A percentile compares a stretch with the other conserved stretches of the same genome.
Conservation (phyloP, 768 basidiomycete genomes). For the Mycena indigotica region DNA sequence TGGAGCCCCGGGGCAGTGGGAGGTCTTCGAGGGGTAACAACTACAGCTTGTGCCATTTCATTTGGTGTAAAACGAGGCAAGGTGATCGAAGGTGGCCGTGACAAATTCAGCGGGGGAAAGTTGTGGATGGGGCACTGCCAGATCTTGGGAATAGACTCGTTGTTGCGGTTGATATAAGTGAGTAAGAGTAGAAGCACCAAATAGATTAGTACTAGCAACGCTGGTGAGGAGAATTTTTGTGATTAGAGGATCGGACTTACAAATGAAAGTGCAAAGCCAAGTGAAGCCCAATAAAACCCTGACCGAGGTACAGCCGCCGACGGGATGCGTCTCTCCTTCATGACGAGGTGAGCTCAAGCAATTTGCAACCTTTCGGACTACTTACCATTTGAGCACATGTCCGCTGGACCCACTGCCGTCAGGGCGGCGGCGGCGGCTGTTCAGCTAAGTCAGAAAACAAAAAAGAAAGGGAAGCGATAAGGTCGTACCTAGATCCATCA, state of each 20-base stretch:
- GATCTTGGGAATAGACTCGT: conserved; percentile 17
- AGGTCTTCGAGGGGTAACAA: conserved; percentile 10
- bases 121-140: conserved; percentile 21
- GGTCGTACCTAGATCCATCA: conserved; percentile 57
- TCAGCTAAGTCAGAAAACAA: not conserved
- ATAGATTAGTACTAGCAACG: conserved; percentile 17
- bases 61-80: conserved; percentile 14
- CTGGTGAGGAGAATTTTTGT: not conserved
- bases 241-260: conserved; percentile 28
- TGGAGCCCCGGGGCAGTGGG: conserved; percentile 12
- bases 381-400: conserved; percentile 34
- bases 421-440: conserved; percentile 57
- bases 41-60: conserved; percentile 5
- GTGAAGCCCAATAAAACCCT: conserved; percentile 60
- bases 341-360: not conserved
- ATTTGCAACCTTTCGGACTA: not conserved
- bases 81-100: not conserved
- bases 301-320: conserved; percentile 51
- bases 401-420: conserved; percentile 39
- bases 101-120: conserved; percentile 15
- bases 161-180: conserved; percentile 11
- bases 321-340: conserved; percentile 1
- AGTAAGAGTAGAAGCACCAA: conserved; percentile 13
- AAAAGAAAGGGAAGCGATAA: not conserved
- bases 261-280: conserved; percentile 49